A percentile compares a stretch with the other conserved stretches of the same genome.
phyloP scores from a whole-genome alignment of 139 green algal genomes.

The Pleodorina starrii region DNA sequence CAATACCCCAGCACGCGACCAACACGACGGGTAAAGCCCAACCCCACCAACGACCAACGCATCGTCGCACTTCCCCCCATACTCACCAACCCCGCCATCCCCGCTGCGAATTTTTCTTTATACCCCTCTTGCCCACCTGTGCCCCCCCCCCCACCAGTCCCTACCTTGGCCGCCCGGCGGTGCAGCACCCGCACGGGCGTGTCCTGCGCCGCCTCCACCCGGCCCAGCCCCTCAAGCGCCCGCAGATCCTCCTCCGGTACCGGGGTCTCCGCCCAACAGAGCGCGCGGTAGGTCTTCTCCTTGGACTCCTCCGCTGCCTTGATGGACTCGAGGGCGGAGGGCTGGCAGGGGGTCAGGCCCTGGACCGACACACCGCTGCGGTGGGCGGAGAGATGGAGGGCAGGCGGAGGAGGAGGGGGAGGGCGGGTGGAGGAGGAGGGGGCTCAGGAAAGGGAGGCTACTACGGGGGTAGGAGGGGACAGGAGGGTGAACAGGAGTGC shows the following conservation, averaged over 20 bases:
- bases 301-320: conserved; percentile 85
- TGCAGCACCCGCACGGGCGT: conserved; percentile 90
- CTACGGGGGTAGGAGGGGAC: no score
- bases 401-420: neutral
- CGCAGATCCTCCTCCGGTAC: conserved; percentile 61
- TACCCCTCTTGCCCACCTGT: no score
- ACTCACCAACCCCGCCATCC: no score
- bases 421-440: neutral
- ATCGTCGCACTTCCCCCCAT: no score
- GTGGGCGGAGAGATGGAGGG: no score
- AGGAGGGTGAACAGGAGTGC: no score
- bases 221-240: conserved; percentile 56
- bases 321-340: conserved; percentile 58
- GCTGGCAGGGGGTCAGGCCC: conserved; percentile 52
- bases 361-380: conserved; percentile 60
- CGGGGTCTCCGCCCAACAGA: conserved; percentile 66
- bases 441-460: neutral
- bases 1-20: no score
- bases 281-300: conserved; percentile 87
- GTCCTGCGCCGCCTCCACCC: conserved; percentile 80
- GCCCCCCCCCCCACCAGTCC: no score
- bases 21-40: no score
- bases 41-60: no score
- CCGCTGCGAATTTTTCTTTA: no score
- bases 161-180: conserved; percentile 78